A percentile compares a stretch with the other conserved stretches of the same genome.
These are phyloP conservation scores for Boletus speciosus DNA, from an alignment of 768 basidiomycete genomes.

Conservation along the genomic window DNA sequence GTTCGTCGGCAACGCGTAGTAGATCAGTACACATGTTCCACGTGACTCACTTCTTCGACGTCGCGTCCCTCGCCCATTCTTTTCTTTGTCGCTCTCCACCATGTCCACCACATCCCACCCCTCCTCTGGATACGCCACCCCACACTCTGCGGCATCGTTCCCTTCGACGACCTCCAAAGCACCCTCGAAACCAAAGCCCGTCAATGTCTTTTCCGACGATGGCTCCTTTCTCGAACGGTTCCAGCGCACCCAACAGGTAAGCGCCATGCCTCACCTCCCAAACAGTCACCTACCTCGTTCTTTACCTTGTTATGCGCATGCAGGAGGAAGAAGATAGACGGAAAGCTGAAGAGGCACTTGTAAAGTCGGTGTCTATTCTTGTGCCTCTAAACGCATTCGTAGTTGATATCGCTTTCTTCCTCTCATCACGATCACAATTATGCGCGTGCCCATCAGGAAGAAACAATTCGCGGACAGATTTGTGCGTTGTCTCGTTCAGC, in stretches of 20 bases:
- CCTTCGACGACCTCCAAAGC: constrained; percentile 14
- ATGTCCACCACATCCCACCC: constrained; percentile 9
- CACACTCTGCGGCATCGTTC: background rate
- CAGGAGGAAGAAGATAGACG: constrained; percentile 60
- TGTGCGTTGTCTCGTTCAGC: constrained; percentile 36
- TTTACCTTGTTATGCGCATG: background rate
- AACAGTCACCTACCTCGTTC: background rate
- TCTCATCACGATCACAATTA: background rate
- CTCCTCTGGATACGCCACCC: background rate
- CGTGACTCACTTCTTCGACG: too few species aligned
- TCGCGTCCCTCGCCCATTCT: background rate
- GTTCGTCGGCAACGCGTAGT: too few species aligned
- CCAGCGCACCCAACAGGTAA: constrained; percentile 33
- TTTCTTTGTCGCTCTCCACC: background rate
- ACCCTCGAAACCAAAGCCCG: constrained; percentile 39
- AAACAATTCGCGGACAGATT: constrained; percentile 58
- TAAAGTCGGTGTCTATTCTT: constrained; percentile 41
- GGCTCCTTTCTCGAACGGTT: constrained; percentile 61
- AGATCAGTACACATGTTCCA: too few species aligned
- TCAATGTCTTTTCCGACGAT: constrained; percentile 67
- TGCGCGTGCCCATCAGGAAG: constrained; percentile 40
- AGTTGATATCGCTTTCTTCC: background rate
- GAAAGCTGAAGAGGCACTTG: constrained; percentile 48
- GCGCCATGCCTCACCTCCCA: background rate
- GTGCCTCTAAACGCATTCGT: background rate